phyloP scores from a whole-genome alignment of 2,329 filamentous ascomycete genomes.

The Curvularia eragrostidis region DNA sequence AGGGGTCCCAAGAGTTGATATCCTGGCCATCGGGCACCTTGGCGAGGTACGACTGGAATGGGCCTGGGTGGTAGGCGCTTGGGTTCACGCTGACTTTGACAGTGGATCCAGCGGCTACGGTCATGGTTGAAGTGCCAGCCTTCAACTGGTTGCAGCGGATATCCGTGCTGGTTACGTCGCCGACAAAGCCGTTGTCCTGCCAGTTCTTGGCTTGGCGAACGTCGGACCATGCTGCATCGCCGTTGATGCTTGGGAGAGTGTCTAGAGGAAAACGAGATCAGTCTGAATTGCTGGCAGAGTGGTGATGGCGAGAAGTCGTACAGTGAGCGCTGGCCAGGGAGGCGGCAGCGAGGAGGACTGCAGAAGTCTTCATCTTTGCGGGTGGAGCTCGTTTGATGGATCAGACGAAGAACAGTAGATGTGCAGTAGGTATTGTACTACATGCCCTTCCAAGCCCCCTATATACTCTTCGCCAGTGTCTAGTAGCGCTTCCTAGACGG shows the following conservation, averaged over 20 bases:
- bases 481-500: neutral
- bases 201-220: constrained; percentile 20
- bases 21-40: constrained; percentile 44
- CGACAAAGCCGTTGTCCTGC: constrained; percentile 20
- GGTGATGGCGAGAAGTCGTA: neutral
- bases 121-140: constrained; percentile 15
- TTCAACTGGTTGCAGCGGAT: constrained; percentile 41
- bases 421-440: constrained; percentile 4
- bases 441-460: neutral
- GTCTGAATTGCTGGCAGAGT: neutral
- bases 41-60: constrained; percentile 49
- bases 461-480: neutral
- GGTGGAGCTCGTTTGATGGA: neutral
- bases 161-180: constrained; percentile 24
- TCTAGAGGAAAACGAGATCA: constrained; percentile 4
- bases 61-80: constrained; percentile 42
- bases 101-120: constrained; percentile 35
- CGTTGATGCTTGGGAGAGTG: constrained; percentile 17
- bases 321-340: constrained; percentile 16
- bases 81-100: constrained; percentile 41
- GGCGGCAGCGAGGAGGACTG: constrained; percentile 7
- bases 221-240: constrained; percentile 9
- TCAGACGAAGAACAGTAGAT: neutral
- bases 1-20: constrained; percentile 42
- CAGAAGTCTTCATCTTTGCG: constrained; percentile 11